Conservation (phyloP, 768 basidiomycete genomes). For the Melanogaster broomeanus region DNA sequence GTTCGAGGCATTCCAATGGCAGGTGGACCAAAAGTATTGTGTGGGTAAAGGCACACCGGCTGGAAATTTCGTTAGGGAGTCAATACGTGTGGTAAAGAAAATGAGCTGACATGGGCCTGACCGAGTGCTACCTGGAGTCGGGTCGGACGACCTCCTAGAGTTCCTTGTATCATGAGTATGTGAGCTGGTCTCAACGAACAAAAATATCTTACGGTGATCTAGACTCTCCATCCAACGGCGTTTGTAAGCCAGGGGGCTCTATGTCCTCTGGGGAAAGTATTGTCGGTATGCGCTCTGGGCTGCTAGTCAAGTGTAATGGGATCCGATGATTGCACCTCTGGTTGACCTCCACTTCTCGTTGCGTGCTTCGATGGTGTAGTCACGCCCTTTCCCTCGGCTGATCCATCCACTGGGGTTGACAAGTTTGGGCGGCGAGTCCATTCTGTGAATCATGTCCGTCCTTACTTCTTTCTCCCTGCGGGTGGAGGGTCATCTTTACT, state of each 20-base stretch:
- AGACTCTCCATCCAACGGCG: not conserved
- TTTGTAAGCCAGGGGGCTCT: not conserved
- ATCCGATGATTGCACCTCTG: not conserved
- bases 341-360: slow-evolving; percentile 1
- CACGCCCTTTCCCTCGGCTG: slow-evolving; percentile 48
- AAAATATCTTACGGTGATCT: not conserved
- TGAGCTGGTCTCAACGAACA: not conserved
- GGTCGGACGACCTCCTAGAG: slow-evolving; percentile 41
- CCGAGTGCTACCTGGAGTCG: slow-evolving; percentile 11
- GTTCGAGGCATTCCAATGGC: slow-evolving; percentile 40
- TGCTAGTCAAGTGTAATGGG: not conserved
- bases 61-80: slow-evolving; percentile 6
- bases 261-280: not conserved
- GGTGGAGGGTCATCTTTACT: slow-evolving; percentile 17
- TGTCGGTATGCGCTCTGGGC: not conserved
- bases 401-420: slow-evolving; percentile 78
- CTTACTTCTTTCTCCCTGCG: slow-evolving; percentile 30
- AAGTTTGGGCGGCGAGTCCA: slow-evolving; percentile 66
- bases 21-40: too few species aligned
- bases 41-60: slow-evolving; percentile 9
- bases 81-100: not conserved
- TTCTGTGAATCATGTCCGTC: slow-evolving; percentile 77
- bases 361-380: slow-evolving; percentile 24
- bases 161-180: slow-evolving; percentile 5
- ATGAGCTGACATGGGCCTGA: slow-evolving; percentile 10